Evolutionary conservation across 1,284 basidiomycete genomes (phyloP).

Genomic region (Exsudoporus floridanus): DNA sequence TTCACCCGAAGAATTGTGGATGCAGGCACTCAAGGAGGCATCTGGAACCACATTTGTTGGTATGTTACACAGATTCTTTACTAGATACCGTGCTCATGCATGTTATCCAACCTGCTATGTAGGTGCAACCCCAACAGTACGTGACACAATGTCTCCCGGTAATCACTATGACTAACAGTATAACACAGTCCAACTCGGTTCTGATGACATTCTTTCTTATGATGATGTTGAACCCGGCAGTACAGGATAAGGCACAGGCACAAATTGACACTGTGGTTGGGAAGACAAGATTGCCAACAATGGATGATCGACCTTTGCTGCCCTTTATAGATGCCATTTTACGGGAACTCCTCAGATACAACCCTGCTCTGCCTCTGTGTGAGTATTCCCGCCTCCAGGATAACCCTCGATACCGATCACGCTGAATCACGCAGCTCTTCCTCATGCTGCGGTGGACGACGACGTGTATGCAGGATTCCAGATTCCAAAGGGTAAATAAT

Average conservation of each 20-base stretch:
- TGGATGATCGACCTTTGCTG: conserved; percentile 29
- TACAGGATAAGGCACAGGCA: conserved; percentile 29
- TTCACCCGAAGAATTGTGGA: neutral
- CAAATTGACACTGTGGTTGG: conserved; percentile 36
- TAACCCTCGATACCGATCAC: too few species aligned
- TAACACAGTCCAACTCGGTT: neutral
- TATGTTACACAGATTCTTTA: neutral
- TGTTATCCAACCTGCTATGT: too few species aligned
- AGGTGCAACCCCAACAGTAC: conserved; percentile 12
- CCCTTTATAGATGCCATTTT: conserved; percentile 34
- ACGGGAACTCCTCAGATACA: conserved; percentile 23
- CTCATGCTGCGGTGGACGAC: too few species aligned
- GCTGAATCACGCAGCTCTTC: too few species aligned
- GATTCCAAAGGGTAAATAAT: neutral
- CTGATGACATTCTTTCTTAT: conserved; percentile 32
- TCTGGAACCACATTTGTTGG: conserved; percentile 17
- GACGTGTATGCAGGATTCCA: too few species aligned
- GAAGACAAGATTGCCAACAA: conserved; percentile 28
- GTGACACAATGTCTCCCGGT: neutral
- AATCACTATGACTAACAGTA: neutral
- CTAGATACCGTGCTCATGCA: neutral
- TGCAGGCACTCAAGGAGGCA: conserved; percentile 9
- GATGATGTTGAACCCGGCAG: conserved; percentile 33
- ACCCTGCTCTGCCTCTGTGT: conserved; percentile 8
- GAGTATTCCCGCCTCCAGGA: too few species aligned